Percentiles rank a stretch among this genome's conserved stretches.
Conservation (phyloP, 768 basidiomycete genomes). For the Tremella yokohamensis region DNA sequence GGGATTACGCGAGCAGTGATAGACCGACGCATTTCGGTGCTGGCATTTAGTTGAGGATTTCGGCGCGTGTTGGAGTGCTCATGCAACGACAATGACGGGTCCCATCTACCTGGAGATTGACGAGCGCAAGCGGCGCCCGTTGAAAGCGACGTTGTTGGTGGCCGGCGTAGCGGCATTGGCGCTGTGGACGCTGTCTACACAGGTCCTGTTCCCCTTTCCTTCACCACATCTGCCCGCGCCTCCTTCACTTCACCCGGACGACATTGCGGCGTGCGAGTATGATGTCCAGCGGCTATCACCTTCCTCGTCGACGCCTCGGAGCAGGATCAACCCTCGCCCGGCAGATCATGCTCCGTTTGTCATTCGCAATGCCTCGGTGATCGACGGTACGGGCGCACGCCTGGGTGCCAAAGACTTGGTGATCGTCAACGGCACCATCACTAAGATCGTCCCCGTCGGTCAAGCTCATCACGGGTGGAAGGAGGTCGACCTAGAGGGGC, state of each 20-base stretch:
- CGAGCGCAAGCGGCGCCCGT: no score
- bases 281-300: no score
- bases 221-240: slow-evolving; percentile 4
- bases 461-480: neutral
- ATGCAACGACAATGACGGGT: no score
- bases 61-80: no score
- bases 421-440: neutral
- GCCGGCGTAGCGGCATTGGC: no score
- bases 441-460: slow-evolving; percentile 2
- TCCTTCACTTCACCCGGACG: slow-evolving; percentile 2
- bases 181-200: neutral
- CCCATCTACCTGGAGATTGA: no score
- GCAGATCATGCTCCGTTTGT: neutral
- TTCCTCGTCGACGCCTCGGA: no score
- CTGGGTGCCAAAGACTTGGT: neutral
- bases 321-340: neutral
- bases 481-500: neutral
- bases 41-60: no score
- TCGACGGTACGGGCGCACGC: neutral
- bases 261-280: neutral
- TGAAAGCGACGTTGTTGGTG: no score
- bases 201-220: neutral
- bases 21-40: no score
- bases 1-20: no score
- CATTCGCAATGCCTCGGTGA: slow-evolving; percentile 1